Evolutionary conservation across 2,329 filamentous ascomycete species (phyloP).

Genomic region (Chrysoporthe puriensis): DNA sequence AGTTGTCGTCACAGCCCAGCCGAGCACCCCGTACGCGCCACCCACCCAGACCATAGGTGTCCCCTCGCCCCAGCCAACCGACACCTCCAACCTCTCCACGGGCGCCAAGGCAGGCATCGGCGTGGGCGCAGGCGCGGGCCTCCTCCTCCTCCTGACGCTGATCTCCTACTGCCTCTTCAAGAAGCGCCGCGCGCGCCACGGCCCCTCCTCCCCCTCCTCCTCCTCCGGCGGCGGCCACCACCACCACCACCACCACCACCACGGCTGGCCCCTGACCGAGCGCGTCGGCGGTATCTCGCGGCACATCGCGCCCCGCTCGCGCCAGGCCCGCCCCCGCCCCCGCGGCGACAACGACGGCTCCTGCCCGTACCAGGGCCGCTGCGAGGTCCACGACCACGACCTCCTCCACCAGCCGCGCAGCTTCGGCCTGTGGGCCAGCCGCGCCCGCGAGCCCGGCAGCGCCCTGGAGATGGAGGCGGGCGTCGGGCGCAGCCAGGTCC

Average conservation of each 20-base stretch:
- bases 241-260: background rate
- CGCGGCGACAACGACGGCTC: background rate
- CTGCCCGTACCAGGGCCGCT: constrained; percentile 6
- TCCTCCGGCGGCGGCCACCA: background rate
- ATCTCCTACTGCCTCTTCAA: background rate
- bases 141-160: background rate
- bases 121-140: background rate
- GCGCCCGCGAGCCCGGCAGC: background rate
- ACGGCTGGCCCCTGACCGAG: background rate
- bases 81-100: background rate
- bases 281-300: background rate
- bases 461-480: background rate
- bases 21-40: background rate
- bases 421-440: constrained; percentile 1
- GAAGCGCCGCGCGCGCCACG: background rate
- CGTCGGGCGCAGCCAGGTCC: constrained; percentile 1
- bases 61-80: background rate
- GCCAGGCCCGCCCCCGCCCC: background rate
- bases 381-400: background rate
- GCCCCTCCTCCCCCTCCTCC: no score
- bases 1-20: background rate
- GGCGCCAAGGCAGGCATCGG: constrained; percentile 5
- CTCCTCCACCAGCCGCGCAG: background rate
- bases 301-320: background rate
- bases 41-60: background rate